These are phyloP conservation scores for Cucumis hystrix DNA, from an alignment of 306 rosid species.

Conservation along the genomic window DNA sequence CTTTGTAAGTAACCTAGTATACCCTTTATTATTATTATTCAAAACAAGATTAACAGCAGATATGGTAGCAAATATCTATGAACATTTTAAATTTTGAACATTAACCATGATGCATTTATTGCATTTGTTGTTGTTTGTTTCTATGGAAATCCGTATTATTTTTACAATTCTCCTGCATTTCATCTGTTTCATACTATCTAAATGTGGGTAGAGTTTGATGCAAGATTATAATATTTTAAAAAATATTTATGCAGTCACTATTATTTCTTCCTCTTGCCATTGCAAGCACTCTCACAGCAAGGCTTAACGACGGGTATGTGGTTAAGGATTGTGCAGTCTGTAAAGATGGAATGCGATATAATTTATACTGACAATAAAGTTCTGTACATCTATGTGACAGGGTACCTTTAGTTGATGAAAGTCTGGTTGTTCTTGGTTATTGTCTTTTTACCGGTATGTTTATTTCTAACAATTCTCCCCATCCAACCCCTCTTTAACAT, in stretches of 20 bases:
- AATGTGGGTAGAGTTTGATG: not conserved
- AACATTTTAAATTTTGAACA: not conserved
- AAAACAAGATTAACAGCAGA: not conserved
- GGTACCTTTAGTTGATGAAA: slow-evolving; percentile 65
- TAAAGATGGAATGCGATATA: not conserved
- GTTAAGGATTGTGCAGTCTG: not conserved
- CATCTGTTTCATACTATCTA: not conserved
- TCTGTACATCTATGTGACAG: slow-evolving; percentile 24
- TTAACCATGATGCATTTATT: not conserved
- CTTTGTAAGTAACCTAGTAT: not conserved
- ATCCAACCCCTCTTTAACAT: not conserved
- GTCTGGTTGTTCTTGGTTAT: slow-evolving; percentile 76
- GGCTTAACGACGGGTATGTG: slow-evolving; percentile 80
- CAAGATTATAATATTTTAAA: not conserved
- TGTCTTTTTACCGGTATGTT: slow-evolving; percentile 51
- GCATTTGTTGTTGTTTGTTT: not conserved
- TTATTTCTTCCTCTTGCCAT: slow-evolving; percentile 77
- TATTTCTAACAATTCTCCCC: not conserved
- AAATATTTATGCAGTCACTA: slow-evolving; percentile 47
- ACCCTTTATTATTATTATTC: not conserved
- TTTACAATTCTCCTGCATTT: not conserved
- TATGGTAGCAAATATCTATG: not conserved
- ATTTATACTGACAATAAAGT: not conserved
- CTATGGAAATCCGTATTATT: not conserved
- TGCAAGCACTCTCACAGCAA: slow-evolving; percentile 81